Conservation (phyloP, 352 stramenopile genomes). For the Sclerospora graminicola region DNA sequence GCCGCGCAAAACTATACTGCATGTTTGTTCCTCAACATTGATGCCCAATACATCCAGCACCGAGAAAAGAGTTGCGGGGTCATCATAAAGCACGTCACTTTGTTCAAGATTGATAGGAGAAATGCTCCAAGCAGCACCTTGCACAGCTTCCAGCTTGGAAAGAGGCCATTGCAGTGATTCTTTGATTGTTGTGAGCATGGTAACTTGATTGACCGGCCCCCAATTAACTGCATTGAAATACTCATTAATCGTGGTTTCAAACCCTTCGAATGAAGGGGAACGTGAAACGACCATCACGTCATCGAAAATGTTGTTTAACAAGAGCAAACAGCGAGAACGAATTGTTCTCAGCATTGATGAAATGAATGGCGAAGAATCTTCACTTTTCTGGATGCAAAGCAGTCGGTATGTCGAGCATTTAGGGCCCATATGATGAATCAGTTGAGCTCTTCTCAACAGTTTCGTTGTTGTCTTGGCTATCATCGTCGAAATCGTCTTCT, state of each 20-base stretch:
- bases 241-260: constrained; percentile 16
- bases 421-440: constrained; percentile 19
- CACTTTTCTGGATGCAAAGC: constrained; percentile 17
- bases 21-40: constrained; percentile 19
- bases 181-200: constrained; percentile 16
- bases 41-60: constrained; percentile 14
- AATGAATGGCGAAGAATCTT: constrained; percentile 3
- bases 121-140: constrained; percentile 4
- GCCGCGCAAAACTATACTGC: constrained; percentile 7
- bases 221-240: constrained; percentile 1
- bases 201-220: constrained; percentile 12
- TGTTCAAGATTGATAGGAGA: constrained; percentile 2
- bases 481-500: constrained; percentile 10
- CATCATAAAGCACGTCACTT: neutral
- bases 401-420: constrained; percentile 12
- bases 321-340: constrained; percentile 7
- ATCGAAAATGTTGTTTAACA: constrained; percentile 5
- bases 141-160: constrained; percentile 1
- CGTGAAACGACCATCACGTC: constrained; percentile 10
- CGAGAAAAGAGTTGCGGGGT: constrained; percentile 6
- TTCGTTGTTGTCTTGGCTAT: constrained; percentile 1
- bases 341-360: constrained; percentile 9
- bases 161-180: constrained; percentile 14
- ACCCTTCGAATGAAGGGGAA: constrained; percentile 9
- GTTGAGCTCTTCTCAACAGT: constrained; percentile 17